Conservation (phyloP, 2,329 filamentous ascomycete genomes). For the Ophiostoma ulmi region DNA sequence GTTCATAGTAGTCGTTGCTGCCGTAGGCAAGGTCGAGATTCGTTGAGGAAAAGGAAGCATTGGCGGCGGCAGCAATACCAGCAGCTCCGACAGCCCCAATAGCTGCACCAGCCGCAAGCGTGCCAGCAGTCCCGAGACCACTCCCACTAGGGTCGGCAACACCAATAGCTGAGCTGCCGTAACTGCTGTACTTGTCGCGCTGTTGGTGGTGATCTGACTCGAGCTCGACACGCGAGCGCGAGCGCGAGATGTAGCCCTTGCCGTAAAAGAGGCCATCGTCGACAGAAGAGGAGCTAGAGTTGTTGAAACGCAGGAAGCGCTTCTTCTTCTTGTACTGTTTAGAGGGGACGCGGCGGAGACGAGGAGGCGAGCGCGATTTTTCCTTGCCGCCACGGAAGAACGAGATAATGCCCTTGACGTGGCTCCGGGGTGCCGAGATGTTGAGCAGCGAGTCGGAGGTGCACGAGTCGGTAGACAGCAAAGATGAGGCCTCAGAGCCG, state of each 20-base stretch:
- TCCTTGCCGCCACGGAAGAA: slow-evolving; percentile 31
- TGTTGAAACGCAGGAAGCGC: slow-evolving; percentile 47
- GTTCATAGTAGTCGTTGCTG: neutral
- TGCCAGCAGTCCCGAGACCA: slow-evolving; percentile 9
- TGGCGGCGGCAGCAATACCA: slow-evolving; percentile 4
- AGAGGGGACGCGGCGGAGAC: slow-evolving; percentile 8
- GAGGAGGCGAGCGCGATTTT: slow-evolving; percentile 11
- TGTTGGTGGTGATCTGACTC: neutral
- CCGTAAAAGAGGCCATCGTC: slow-evolving; percentile 55
- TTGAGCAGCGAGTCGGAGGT: slow-evolving; percentile 36
- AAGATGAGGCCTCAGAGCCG: slow-evolving; percentile 32
- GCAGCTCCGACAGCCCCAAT: neutral
- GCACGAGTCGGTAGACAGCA: slow-evolving; percentile 32
- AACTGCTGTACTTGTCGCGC: neutral
- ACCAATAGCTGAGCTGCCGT: neutral
- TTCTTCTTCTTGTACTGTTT: slow-evolving; percentile 31
- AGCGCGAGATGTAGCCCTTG: slow-evolving; percentile 40
- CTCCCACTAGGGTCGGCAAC: neutral
- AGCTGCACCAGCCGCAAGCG: neutral
- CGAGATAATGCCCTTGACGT: slow-evolving; percentile 34
- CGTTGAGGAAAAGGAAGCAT: neutral
- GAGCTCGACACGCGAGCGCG: slow-evolving; percentile 23
- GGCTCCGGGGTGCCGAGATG: slow-evolving; percentile 33
- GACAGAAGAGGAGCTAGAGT: slow-evolving; percentile 51
- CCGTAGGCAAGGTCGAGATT: slow-evolving; percentile 7